Evolutionary conservation across 75 land plant genomes (phyloP).

Genomic region (Sequoiadendron giganteum): DNA sequence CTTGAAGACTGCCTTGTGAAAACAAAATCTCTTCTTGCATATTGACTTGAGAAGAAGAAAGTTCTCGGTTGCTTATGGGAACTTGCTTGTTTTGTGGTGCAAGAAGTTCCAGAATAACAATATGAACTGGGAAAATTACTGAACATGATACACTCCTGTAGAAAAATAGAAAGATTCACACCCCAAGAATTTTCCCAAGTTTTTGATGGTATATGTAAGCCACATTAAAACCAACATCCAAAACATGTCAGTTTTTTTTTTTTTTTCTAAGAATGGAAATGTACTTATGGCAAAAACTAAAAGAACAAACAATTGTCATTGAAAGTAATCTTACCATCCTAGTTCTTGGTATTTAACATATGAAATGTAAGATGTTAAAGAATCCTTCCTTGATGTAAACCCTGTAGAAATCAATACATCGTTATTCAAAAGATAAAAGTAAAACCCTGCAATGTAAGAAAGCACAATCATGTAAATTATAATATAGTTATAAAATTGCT

Average conservation of each 20-base stretch:
- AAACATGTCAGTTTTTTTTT: background rate
- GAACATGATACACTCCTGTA: background rate
- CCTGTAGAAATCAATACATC: slow-evolving; percentile 1
- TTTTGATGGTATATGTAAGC: background rate
- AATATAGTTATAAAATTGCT: background rate
- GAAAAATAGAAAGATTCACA: background rate
- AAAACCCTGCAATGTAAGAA: background rate
- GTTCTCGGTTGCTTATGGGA: slow-evolving; percentile 1
- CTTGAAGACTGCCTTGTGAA: background rate
- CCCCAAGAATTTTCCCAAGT: background rate
- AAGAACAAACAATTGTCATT: background rate
- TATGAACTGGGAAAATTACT: background rate
- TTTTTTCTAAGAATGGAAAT: background rate
- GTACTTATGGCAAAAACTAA: background rate
- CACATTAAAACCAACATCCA: background rate
- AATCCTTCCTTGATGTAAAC: background rate
- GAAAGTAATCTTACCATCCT: slow-evolving; percentile 4
- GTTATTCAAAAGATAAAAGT: background rate
- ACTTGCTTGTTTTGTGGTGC: background rate
- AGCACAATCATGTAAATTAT: background rate
- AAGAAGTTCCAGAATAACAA: background rate
- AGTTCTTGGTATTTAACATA: background rate
- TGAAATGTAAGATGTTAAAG: background rate
- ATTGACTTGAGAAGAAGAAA: background rate
- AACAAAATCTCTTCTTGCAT: background rate